Evolutionary conservation across 129 eudicot genomes (phyloP).

Genomic region (Escallonia rubra): DNA sequence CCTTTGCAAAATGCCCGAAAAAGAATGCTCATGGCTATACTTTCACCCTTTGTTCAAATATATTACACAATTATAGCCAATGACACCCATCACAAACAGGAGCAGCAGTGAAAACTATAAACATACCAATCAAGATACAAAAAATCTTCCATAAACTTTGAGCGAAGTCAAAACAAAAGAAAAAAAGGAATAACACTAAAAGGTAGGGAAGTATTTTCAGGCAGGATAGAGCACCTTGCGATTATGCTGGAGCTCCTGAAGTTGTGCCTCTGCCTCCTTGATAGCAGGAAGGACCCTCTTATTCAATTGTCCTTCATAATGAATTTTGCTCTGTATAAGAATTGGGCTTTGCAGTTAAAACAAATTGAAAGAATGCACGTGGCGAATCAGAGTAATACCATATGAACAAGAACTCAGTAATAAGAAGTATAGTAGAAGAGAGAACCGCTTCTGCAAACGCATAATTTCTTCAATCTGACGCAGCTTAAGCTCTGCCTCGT

Average conservation of each 20-base stretch:
- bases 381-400: not conserved
- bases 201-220: not conserved
- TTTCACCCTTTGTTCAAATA: too few relatives aligned
- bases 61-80: too few relatives aligned
- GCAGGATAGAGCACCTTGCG: slow-evolving; percentile 47
- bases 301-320: slow-evolving; percentile 48
- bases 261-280: slow-evolving; percentile 36
- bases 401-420: not conserved
- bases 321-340: slow-evolving; percentile 41
- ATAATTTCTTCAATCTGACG: slow-evolving; percentile 52
- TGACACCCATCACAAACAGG: too few relatives aligned
- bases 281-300: slow-evolving; percentile 45
- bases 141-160: too few relatives aligned
- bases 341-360: slow-evolving; percentile 1
- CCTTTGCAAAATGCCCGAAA: too few relatives aligned
- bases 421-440: not conserved
- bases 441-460: slow-evolving; percentile 42
- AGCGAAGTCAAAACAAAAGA: too few relatives aligned
- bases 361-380: not conserved
- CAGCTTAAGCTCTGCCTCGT: slow-evolving; percentile 54
- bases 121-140: too few relatives aligned
- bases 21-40: too few relatives aligned
- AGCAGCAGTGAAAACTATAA: too few relatives aligned
- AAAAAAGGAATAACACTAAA: too few relatives aligned
- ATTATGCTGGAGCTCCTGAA: slow-evolving; percentile 33